Conservation (phyloP, 2,329 filamentous ascomycete genomes). For the Monascus ruber region DNA sequence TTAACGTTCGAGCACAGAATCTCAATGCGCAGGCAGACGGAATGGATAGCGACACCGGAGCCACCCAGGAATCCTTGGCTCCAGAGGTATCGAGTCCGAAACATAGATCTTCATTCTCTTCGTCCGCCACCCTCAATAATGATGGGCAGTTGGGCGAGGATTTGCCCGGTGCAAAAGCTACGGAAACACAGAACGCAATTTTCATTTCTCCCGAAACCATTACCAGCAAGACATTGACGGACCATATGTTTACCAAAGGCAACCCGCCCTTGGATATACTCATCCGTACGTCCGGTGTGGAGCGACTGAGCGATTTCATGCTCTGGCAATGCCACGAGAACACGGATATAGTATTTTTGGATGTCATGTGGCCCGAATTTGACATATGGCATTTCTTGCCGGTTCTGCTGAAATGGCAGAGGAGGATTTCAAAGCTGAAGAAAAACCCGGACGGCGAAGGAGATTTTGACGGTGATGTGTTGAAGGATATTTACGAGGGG, state of each 20-base stretch:
- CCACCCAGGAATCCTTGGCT: slow-evolving; percentile 10
- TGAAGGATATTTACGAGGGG: slow-evolving; percentile 17
- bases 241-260: slow-evolving; percentile 77
- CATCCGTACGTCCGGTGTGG: slow-evolving; percentile 83
- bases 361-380: slow-evolving; percentile 93
- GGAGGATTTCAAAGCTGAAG: slow-evolving; percentile 51
- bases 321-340: slow-evolving; percentile 94
- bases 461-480: slow-evolving; percentile 43
- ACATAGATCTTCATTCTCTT: slow-evolving; percentile 25
- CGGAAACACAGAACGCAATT: slow-evolving; percentile 13
- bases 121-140: slow-evolving; percentile 40
- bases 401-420: slow-evolving; percentile 82
- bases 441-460: slow-evolving; percentile 49
- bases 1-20: slow-evolving; percentile 65
- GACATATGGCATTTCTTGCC: slow-evolving; percentile 88
- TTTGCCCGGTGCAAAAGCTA: slow-evolving; percentile 26
- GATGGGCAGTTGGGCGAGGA: slow-evolving; percentile 15
- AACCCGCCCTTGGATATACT: slow-evolving; percentile 84
- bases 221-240: slow-evolving; percentile 66
- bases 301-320: slow-evolving; percentile 93
- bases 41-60: slow-evolving; percentile 38
- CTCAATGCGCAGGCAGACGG: slow-evolving; percentile 19
- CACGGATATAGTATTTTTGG: slow-evolving; percentile 83
- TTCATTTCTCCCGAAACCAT: slow-evolving; percentile 78
- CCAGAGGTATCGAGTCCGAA: slow-evolving; percentile 22